Evolutionary conservation across 331 rosid species (phyloP).

Genomic region (Pyracantha coccinea): DNA sequence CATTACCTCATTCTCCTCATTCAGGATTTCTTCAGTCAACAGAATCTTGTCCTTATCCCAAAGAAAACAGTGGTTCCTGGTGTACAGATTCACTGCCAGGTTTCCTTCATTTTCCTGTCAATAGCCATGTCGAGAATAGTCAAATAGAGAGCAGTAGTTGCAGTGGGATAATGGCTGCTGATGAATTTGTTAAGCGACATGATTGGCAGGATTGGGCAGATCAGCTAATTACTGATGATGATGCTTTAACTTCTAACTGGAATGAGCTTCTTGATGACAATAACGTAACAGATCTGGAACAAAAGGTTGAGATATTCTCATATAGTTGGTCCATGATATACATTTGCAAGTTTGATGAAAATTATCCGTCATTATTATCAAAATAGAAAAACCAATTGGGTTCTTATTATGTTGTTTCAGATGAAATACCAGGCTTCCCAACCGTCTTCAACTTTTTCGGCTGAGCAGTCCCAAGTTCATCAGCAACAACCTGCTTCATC

Average conservation of each 20-base stretch:
- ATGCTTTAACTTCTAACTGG: constrained; percentile 72
- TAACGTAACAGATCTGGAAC: constrained; percentile 56
- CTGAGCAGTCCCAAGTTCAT: constrained; percentile 49
- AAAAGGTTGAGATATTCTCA: constrained; percentile 52
- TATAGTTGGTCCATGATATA: constrained; percentile 6
- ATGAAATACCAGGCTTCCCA: constrained; percentile 49
- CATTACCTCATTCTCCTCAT: constrained; percentile 52
- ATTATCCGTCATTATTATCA: constrained; percentile 17
- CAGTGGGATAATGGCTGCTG: constrained; percentile 46
- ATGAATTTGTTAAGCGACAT: constrained; percentile 56
- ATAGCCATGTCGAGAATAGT: constrained; percentile 48
- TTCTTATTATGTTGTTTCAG: constrained; percentile 47
- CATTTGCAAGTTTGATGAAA: constrained; percentile 10
- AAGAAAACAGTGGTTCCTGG: constrained; percentile 66
- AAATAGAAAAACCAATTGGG: constrained; percentile 1
- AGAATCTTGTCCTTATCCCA: constrained; percentile 40
- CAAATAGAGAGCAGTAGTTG: constrained; percentile 62
- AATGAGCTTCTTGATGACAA: constrained; percentile 70
- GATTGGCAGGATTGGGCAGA: constrained; percentile 99
- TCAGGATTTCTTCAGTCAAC: constrained; percentile 43
- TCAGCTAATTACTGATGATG: constrained; percentile 75
- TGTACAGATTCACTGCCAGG: constrained; percentile 57
- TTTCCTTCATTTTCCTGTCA: constrained; percentile 66
- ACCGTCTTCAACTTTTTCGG: constrained; percentile 37
- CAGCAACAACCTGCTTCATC: constrained; percentile 47